Evolutionary conservation across 345 rosid species (phyloP).

Genomic region (Brassica incana): DNA sequence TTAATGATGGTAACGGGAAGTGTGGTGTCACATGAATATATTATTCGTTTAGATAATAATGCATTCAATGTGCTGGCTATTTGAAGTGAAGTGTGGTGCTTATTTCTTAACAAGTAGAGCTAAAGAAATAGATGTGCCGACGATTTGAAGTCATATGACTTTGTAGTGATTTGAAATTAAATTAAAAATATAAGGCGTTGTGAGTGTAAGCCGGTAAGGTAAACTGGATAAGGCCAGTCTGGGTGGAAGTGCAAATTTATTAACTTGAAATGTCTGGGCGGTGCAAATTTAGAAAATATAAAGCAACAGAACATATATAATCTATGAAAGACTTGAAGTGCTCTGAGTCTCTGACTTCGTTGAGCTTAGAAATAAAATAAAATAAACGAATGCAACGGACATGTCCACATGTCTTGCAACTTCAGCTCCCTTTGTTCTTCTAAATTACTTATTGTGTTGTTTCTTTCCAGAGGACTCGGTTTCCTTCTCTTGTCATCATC

Average conservation of each 20-base stretch:
- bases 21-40: too few relatives aligned
- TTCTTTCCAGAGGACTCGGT: neutral
- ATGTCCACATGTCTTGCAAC: neutral
- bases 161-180: too few relatives aligned
- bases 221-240: too few relatives aligned
- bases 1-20: too few relatives aligned
- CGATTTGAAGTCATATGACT: neutral
- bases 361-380: neutral
- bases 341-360: too few relatives aligned
- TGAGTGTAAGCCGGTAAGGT: too few relatives aligned
- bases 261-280: neutral
- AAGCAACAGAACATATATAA: neutral
- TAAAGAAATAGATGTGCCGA: neutral
- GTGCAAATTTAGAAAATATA: neutral
- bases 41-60: too few relatives aligned
- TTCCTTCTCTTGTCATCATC: neutral
- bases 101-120: too few relatives aligned
- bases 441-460: neutral
- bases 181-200: too few relatives aligned
- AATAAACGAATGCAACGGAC: neutral
- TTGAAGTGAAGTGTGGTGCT: too few relatives aligned
- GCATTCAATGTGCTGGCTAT: too few relatives aligned
- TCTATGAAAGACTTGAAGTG: neutral
- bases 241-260: neutral
- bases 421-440: neutral